These are phyloP conservation scores for Beta lomatogona DNA, from an alignment of 179 eudicot genomes.

Conservation along the genomic window DNA sequence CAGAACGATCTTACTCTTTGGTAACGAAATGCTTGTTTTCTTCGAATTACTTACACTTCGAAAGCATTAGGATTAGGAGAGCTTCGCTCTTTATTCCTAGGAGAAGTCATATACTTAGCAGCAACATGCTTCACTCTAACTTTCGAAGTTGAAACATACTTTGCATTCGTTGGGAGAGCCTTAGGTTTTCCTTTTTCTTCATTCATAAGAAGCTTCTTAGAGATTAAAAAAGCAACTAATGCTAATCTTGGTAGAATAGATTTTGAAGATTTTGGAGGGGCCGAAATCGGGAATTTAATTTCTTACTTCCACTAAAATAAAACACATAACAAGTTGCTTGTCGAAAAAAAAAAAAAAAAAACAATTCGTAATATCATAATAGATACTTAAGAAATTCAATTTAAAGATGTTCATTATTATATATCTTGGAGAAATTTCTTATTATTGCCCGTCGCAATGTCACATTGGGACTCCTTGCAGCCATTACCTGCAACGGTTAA, in stretches of 20 bases:
- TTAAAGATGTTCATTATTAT: too few relatives aligned
- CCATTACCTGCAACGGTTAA: slow-evolving; percentile 68
- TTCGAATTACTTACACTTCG: slow-evolving; percentile 67
- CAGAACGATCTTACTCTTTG: slow-evolving; percentile 43
- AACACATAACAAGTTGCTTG: slow-evolving; percentile 3
- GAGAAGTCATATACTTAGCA: slow-evolving; percentile 90
- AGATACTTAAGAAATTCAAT: not conserved
- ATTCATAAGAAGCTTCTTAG: slow-evolving; percentile 43
- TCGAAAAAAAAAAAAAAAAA: not conserved
- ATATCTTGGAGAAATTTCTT: slow-evolving; percentile 51
- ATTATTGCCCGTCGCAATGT: slow-evolving; percentile 54
- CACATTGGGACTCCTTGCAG: slow-evolving; percentile 92
- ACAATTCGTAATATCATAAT: not conserved
- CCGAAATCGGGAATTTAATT: slow-evolving; percentile 67
- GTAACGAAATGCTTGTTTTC: slow-evolving; percentile 36
- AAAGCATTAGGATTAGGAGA: slow-evolving; percentile 49
- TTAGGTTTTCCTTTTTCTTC: slow-evolving; percentile 26
- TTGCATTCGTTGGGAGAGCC: slow-evolving; percentile 39
- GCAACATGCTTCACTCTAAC: slow-evolving; percentile 70
- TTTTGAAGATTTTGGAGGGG: slow-evolving; percentile 83
- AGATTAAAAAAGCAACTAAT: slow-evolving; percentile 53
- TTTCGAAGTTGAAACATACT: slow-evolving; percentile 51
- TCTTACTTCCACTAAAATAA: slow-evolving; percentile 42
- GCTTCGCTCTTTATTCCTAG: slow-evolving; percentile 52
- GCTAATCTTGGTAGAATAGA: slow-evolving; percentile 66